Evolutionary conservation across 768 basidiomycete genomes (phyloP).

Genomic region (Neoboletus magnificus): DNA sequence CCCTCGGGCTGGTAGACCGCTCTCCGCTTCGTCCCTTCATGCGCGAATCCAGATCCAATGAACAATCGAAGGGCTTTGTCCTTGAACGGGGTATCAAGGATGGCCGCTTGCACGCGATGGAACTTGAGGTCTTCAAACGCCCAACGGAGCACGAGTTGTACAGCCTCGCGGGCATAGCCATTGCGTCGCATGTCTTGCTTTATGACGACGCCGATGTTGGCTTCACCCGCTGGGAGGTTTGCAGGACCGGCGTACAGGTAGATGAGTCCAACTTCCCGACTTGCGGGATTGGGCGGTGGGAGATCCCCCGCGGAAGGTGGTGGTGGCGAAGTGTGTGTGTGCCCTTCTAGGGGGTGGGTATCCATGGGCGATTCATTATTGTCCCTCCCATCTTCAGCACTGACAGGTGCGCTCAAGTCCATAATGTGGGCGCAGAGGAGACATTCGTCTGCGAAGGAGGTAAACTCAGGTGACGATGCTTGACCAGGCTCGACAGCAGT

Average conservation of each 20-base stretch:
- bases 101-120: conserved; percentile 36
- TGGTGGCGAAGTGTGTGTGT: too few species aligned
- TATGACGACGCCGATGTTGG: conserved; percentile 56
- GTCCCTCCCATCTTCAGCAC: not conserved
- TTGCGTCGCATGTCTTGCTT: conserved; percentile 32
- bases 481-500: conserved; percentile 30
- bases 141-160: conserved; percentile 42
- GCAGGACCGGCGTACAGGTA: conserved; percentile 25
- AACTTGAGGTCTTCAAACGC: conserved; percentile 41
- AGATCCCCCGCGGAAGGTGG: not conserved
- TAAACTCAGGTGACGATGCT: conserved; percentile 17
- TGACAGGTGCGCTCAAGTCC: not conserved
- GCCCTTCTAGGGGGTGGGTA: not conserved
- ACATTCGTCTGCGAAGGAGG: conserved; percentile 29
- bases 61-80: conserved; percentile 47
- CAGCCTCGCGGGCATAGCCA: conserved; percentile 46
- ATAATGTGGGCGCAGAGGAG: conserved; percentile 26
- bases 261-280: conserved; percentile 19
- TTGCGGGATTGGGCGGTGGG: not conserved
- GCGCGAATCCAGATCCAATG: conserved; percentile 47
- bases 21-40: conserved; percentile 62
- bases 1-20: conserved; percentile 44
- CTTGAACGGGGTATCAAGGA: conserved; percentile 45
- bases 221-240: conserved; percentile 36
- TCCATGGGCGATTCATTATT: not conserved